A percentile compares a stretch with the other conserved stretches of the same genome.
Evolutionary conservation across 1,284 basidiomycete genomes (phyloP).

Genomic region (Cutaneotrichosporon cavernicola): DNA sequence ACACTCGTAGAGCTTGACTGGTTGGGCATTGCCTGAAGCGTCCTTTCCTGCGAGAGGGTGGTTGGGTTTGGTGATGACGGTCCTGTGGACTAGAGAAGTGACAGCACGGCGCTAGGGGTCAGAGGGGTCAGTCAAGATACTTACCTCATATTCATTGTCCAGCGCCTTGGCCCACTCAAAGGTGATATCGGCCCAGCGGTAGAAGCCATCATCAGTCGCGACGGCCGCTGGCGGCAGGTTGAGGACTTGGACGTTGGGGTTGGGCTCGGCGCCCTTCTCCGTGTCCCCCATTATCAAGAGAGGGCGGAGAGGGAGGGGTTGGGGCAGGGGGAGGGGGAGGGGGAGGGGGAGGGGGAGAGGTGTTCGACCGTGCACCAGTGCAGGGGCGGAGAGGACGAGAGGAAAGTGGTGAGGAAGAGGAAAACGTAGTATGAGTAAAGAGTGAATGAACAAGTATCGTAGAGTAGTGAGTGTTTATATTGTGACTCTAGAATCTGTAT

Average conservation of each 20-base stretch:
- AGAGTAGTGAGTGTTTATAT: background rate
- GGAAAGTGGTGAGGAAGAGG: background rate
- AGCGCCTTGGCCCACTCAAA: slow-evolving; percentile 38
- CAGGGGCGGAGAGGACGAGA: background rate
- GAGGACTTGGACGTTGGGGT: background rate
- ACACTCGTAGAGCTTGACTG: slow-evolving; percentile 72
- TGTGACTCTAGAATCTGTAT: too few relatives aligned
- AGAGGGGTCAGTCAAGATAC: slow-evolving; percentile 14
- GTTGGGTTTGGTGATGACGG: slow-evolving; percentile 64
- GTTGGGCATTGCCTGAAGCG: slow-evolving; percentile 53
- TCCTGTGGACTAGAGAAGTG: slow-evolving; percentile 66
- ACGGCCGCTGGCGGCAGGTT: slow-evolving; percentile 4
- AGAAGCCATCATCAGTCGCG: slow-evolving; percentile 40
- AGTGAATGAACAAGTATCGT: background rate
- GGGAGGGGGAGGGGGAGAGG: too few relatives aligned
- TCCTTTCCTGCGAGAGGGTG: slow-evolving; percentile 66
- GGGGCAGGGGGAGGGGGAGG: too few relatives aligned
- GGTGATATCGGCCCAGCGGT: slow-evolving; percentile 41
- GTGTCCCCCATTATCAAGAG: background rate
- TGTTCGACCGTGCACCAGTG: background rate
- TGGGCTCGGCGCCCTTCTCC: background rate
- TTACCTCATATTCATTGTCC: slow-evolving; percentile 32
- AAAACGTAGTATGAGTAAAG: background rate
- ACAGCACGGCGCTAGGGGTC: slow-evolving; percentile 56
- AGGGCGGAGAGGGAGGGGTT: too few relatives aligned